These are phyloP conservation scores for Trichoderma hamatum DNA, from an alignment of 2,329 filamentous ascomycete species.

Conservation along the genomic window DNA sequence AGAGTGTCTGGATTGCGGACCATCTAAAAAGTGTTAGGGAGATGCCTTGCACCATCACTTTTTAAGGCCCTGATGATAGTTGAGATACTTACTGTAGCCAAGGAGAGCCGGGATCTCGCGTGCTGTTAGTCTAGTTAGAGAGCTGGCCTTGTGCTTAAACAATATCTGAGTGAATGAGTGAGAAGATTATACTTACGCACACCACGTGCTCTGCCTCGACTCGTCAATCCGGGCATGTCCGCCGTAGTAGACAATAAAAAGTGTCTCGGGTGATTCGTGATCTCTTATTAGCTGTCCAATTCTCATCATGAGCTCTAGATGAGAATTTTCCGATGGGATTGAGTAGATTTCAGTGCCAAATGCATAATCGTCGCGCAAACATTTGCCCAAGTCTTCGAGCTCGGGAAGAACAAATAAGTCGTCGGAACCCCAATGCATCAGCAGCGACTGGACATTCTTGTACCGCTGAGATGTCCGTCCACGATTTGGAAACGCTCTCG, in stretches of 20 bases:
- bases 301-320: conserved; percentile 61
- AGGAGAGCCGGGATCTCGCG: conserved; percentile 54
- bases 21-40: conserved; percentile 43
- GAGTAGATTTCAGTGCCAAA: conserved; percentile 61
- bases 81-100: conserved; percentile 54
- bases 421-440: conserved; percentile 61
- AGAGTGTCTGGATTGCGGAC: conserved; percentile 62
- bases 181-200: conserved; percentile 49
- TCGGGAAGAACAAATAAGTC: conserved; percentile 62
- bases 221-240: conserved; percentile 63
- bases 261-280: conserved; percentile 57
- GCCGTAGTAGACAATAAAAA: conserved; percentile 63
- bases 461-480: conserved; percentile 57
- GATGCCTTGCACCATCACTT: no score
- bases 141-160: neutral
- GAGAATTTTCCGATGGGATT: conserved; percentile 61
- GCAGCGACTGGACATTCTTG: conserved; percentile 56
- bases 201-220: conserved; percentile 63
- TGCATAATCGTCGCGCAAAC: conserved; percentile 57
- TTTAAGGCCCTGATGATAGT: neutral
- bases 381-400: conserved; percentile 59
- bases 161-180: neutral
- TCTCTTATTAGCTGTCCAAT: conserved; percentile 60
- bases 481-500: conserved; percentile 59
- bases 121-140: conserved; percentile 39